Conservation (phyloP, 305 asterid genomes). For the Fraxinus albicans region DNA sequence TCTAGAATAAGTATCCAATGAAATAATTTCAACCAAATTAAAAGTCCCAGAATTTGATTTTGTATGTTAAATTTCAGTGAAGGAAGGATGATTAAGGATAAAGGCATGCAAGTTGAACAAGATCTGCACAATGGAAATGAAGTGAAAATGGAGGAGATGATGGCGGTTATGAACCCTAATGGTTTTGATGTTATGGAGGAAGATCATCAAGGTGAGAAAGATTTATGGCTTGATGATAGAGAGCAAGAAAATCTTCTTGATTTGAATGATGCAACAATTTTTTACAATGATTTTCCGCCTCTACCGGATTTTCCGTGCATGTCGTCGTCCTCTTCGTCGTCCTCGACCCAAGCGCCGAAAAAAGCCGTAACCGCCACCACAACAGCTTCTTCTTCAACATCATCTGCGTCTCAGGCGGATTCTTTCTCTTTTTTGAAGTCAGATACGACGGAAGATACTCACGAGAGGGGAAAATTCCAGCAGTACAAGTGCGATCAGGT, state of each 20-base stretch:
- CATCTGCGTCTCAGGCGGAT: conserved; percentile 42
- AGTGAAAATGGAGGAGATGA: neutral
- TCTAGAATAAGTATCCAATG: neutral
- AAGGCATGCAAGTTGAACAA: conserved; percentile 9
- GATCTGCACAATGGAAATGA: conserved; percentile 26
- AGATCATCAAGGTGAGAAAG: conserved; percentile 17
- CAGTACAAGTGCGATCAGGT: neutral
- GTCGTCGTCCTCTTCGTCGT: conserved; percentile 86
- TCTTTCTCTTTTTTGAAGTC: conserved; percentile 45
- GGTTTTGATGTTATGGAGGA: conserved; percentile 17
- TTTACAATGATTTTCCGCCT: conserved; percentile 57
- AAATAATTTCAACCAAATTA: neutral
- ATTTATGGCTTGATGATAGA: conserved; percentile 37
- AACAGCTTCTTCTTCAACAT: conserved; percentile 43
- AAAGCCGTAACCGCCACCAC: conserved; percentile 22
- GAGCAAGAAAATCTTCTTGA: conserved; percentile 33
- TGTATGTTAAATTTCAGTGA: neutral
- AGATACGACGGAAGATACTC: conserved; percentile 28
- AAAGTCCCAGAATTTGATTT: neutral
- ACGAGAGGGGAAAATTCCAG: conserved; percentile 3
- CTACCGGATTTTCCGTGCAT: conserved; percentile 89
- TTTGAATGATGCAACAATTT: conserved; percentile 45
- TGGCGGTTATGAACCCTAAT: conserved; percentile 11
- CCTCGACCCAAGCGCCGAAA: conserved; percentile 39
- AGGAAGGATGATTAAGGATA: conserved; percentile 32